Conservation (phyloP, 352 stramenopile species). For the Blastocystis sp. region DNA sequence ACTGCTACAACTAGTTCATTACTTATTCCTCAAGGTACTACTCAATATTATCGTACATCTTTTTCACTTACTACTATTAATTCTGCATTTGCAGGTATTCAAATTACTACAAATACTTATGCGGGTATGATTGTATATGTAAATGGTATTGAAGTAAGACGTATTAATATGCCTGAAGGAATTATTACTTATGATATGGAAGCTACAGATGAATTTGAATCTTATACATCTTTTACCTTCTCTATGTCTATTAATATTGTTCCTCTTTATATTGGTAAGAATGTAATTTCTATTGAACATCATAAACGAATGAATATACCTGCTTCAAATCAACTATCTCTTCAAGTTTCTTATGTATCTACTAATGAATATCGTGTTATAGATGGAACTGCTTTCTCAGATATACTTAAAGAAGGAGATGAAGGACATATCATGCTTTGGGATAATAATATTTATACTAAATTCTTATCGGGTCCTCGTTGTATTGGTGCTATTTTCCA, state of each 20-base stretch:
- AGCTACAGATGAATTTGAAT: not conserved
- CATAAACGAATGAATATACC: no score
- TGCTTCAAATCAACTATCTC: no score
- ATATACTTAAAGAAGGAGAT: not conserved
- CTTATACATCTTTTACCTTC: not conserved
- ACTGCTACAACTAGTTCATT: not conserved
- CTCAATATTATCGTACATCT: conserved; percentile 20
- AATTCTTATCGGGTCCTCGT: conserved; percentile 14
- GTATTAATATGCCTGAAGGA: conserved; percentile 3
- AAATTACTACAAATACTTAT: conserved; percentile 23
- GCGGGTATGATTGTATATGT: conserved; percentile 23
- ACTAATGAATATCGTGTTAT: no score
- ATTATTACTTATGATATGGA: not conserved
- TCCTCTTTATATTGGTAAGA: conserved; percentile 1
- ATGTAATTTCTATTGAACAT: conserved; percentile 12
- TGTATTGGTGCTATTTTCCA: conserved; percentile 11
- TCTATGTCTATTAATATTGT: not conserved
- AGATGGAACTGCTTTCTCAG: conserved; percentile 10
- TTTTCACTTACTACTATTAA: not conserved
- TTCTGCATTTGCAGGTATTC: not conserved
- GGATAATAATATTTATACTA: conserved; percentile 24
- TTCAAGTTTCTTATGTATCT: no score
- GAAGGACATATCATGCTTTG: conserved; percentile 8
- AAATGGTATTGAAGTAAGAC: conserved; percentile 17
- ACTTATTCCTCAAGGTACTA: not conserved